phyloP scores from a whole-genome alignment of 805 yeast species.

The Yamadazyma laniorum region DNA sequence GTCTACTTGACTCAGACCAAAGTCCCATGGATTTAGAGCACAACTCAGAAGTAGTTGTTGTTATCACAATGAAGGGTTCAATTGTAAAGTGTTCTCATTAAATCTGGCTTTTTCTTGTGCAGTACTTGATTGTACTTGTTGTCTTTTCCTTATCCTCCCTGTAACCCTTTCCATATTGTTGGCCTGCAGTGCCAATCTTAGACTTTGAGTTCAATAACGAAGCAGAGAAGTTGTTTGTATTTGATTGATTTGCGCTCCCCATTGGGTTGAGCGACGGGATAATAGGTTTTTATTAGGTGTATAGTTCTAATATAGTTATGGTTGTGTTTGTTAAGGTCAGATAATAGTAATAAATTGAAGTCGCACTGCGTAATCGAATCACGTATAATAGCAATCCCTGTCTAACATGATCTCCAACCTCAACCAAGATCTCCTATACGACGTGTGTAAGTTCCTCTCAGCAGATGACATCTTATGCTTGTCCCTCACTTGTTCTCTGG shows the following conservation, averaged over 20 bases:
- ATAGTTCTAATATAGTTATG: too few relatives aligned
- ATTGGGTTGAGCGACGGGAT: slow-evolving; percentile 13
- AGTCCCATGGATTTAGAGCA: slow-evolving; percentile 36
- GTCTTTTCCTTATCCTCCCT: background rate
- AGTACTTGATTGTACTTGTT: slow-evolving; percentile 7
- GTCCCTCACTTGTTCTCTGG: slow-evolving; percentile 35
- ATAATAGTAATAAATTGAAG: too few relatives aligned
- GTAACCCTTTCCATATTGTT: background rate
- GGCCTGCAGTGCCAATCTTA: slow-evolving; percentile 19
- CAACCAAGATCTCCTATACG: slow-evolving; percentile 6
- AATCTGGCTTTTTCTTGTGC: slow-evolving; percentile 2
- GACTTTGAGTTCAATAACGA: slow-evolving; percentile 11
- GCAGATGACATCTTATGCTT: slow-evolving; percentile 42
- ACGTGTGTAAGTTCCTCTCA: slow-evolving; percentile 20
- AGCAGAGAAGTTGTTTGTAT: slow-evolving; percentile 7
- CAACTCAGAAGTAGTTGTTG: slow-evolving; percentile 44
- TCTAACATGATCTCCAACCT: slow-evolving; percentile 3
- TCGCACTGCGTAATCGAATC: too few relatives aligned
- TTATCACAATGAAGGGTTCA: background rate
- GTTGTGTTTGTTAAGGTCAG: too few relatives aligned
- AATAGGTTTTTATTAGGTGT: slow-evolving; percentile 1
- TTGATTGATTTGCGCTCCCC: slow-evolving; percentile 13
- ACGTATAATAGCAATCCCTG: slow-evolving; percentile 1
- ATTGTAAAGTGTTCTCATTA: slow-evolving; percentile 1
- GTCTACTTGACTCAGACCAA: slow-evolving; percentile 11